phyloP scores from a whole-genome alignment of 2,329 filamentous ascomycete genomes.

The Epichloe typhina region DNA sequence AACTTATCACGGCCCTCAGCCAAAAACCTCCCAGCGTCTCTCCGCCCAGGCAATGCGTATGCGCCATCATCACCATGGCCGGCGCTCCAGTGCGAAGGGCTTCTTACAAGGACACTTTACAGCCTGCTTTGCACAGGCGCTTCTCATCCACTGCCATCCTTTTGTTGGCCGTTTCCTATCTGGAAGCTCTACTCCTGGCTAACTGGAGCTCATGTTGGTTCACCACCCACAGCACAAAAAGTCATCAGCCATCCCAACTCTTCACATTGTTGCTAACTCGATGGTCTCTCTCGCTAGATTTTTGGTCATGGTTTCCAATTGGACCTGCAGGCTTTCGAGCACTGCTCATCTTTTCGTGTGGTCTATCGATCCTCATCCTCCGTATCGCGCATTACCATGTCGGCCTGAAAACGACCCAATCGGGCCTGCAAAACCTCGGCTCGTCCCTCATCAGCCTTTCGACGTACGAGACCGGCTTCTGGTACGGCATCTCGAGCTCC shows the following conservation, averaged over 20 bases:
- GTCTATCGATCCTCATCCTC: conserved; percentile 67
- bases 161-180: conserved; percentile 58
- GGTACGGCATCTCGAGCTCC: conserved; percentile 66
- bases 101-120: conserved; percentile 79
- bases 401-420: conserved; percentile 57
- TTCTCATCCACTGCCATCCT: conserved; percentile 68
- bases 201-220: conserved; percentile 55
- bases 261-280: not conserved
- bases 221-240: not conserved
- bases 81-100: conserved; percentile 39
- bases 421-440: conserved; percentile 50
- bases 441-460: conserved; percentile 43
- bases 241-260: not conserved
- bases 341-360: conserved; percentile 60
- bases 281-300: conserved; percentile 31
- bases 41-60: conserved; percentile 22
- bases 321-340: conserved; percentile 64
- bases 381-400: conserved; percentile 75
- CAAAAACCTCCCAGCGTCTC: conserved; percentile 5
- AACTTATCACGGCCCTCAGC: not conserved
- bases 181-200: conserved; percentile 57
- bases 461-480: conserved; percentile 56
- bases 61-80: conserved; percentile 40
- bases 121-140: conserved; percentile 73
- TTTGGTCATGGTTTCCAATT: conserved; percentile 82